Evolutionary conservation across 768 basidiomycete genomes (phyloP).

Genomic region (Lactarius akahatsu): DNA sequence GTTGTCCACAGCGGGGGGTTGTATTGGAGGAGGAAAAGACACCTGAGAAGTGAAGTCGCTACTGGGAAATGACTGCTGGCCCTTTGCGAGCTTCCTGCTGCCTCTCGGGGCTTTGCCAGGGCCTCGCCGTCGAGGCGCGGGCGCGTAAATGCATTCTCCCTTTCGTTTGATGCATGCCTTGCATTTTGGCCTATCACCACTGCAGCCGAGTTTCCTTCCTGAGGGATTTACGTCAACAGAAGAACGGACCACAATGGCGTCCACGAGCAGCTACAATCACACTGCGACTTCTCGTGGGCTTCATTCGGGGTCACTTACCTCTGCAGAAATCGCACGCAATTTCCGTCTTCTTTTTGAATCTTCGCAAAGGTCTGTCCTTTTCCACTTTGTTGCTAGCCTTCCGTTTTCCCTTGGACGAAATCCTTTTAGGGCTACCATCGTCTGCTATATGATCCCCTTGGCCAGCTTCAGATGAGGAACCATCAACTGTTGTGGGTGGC

Average conservation of each 20-base stretch:
- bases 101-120: conserved; percentile 75
- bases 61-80: conserved; percentile 8
- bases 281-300: conserved; percentile 9
- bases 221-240: conserved; percentile 22
- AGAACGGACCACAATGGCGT: conserved; percentile 10
- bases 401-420: conserved; percentile 20
- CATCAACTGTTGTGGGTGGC: conserved; percentile 13
- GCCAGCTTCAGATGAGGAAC: conserved; percentile 23
- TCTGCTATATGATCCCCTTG: conserved; percentile 19
- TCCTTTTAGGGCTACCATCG: conserved; percentile 12
- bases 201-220: conserved; percentile 78
- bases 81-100: conserved; percentile 30
- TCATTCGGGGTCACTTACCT: conserved; percentile 44
- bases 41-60: conserved; percentile 8
- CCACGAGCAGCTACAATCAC: conserved; percentile 23
- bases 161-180: conserved; percentile 58
- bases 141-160: conserved; percentile 53
- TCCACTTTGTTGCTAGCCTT: conserved; percentile 1
- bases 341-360: conserved; percentile 45
- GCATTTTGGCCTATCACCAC: conserved; percentile 63
- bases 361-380: conserved; percentile 22
- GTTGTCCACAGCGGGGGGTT: not conserved
- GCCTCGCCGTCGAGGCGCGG: conserved; percentile 57
- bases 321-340: conserved; percentile 81
- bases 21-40: conserved; percentile 10